phyloP scores from a whole-genome alignment of 768 basidiomycete species.

The Suillus bovinus region DNA sequence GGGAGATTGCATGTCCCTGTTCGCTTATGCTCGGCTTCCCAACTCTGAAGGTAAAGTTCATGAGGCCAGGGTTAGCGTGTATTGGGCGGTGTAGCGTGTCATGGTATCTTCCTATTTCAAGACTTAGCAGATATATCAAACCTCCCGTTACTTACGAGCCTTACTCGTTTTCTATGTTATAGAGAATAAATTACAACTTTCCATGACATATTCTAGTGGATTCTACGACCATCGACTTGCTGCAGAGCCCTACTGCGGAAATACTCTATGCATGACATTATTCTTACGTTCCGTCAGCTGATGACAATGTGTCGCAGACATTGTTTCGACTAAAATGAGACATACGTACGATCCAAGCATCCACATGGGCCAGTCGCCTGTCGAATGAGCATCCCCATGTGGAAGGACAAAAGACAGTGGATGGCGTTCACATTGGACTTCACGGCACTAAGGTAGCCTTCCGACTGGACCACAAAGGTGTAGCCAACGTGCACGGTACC shows the following conservation, averaged over 20 bases:
- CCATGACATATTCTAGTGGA: background rate
- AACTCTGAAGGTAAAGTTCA: background rate
- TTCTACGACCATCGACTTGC: background rate
- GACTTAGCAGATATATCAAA: background rate
- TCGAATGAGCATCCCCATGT: background rate
- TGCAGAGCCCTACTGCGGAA: too few species aligned
- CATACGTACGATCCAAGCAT: background rate
- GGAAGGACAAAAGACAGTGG: too few species aligned
- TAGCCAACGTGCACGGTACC: background rate
- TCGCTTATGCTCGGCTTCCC: background rate
- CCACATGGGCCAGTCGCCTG: background rate
- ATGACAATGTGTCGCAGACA: background rate
- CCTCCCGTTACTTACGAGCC: background rate
- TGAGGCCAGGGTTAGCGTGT: conserved; percentile 8
- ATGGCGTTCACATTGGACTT: background rate
- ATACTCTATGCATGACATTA: too few species aligned
- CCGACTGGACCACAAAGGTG: background rate
- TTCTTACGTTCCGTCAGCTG: too few species aligned
- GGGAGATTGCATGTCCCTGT: conserved; percentile 6
- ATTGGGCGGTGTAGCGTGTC: conserved; percentile 13
- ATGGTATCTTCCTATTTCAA: background rate
- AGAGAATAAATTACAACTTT: background rate
- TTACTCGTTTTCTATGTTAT: background rate
- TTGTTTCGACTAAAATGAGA: background rate
- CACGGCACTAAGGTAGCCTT: background rate